These are phyloP conservation scores for Strombidium stylifer DNA, from an alignment of 73 alveolate species.

Conservation along the genomic window DNA sequence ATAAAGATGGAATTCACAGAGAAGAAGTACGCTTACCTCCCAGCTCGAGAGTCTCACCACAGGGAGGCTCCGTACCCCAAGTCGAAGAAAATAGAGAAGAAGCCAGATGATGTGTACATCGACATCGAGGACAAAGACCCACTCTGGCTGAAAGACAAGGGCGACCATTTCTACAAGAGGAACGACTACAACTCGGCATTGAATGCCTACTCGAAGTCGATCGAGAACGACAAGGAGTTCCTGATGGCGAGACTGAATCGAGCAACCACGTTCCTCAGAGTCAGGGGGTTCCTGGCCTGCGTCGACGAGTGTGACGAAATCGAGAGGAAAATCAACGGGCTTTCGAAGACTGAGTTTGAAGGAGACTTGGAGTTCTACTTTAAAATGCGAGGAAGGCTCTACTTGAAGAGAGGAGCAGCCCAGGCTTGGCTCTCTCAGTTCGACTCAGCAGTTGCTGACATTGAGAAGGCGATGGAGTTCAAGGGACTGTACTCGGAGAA, in stretches of 20 bases:
- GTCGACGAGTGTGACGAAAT: constrained; percentile 33
- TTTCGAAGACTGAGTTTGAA: constrained; percentile 23
- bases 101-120: constrained; percentile 72
- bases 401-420: constrained; percentile 78
- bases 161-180: constrained; percentile 84
- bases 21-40: constrained; percentile 79
- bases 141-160: constrained; percentile 91
- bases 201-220: constrained; percentile 86
- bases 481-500: constrained; percentile 61
- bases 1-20: constrained; percentile 77
- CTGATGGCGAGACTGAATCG: constrained; percentile 73
- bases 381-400: constrained; percentile 33
- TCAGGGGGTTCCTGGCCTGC: constrained; percentile 44
- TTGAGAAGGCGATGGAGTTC: constrained; percentile 69
- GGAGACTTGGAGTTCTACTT: constrained; percentile 49
- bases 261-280: constrained; percentile 52
- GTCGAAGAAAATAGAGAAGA: constrained; percentile 78
- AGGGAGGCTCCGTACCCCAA: constrained; percentile 93
- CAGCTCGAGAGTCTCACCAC: constrained; percentile 86
- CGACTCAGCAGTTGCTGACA: constrained; percentile 76
- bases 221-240: constrained; percentile 78
- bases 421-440: constrained; percentile 76
- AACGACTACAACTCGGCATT: constrained; percentile 84
- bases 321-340: constrained; percentile 5
- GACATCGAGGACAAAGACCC: constrained; percentile 91